A percentile compares a stretch with the other conserved stretches of the same genome.
Conservation (phyloP, 2,329 filamentous ascomycete species). For the Ceratocystis papillata region DNA sequence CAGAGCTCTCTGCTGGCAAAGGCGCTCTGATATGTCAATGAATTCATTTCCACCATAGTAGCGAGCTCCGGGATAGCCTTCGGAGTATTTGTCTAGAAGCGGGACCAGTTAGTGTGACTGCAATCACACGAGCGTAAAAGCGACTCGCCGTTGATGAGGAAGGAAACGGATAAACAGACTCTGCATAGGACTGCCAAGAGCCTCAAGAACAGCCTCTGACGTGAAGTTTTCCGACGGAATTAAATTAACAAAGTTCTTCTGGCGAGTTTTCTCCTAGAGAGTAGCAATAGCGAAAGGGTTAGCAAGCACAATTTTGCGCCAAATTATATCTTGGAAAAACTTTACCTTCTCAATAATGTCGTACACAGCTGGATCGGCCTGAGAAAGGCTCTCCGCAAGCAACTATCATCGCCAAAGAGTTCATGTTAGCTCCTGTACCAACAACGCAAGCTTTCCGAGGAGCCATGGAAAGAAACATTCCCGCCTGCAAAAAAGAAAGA, state of each 20-base stretch:
- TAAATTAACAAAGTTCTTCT: conserved; percentile 97
- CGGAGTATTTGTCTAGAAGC: conserved; percentile 80
- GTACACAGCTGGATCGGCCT: conserved; percentile 78
- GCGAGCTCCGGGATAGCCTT: conserved; percentile 89
- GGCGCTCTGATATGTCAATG: conserved; percentile 78
- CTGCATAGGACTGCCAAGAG: conserved; percentile 87
- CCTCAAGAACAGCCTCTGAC: conserved; percentile 82
- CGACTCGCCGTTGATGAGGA: background rate
- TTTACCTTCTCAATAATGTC: conserved; percentile 81
- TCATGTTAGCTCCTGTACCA: conserved; percentile 18
- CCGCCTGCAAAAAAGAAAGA: background rate
- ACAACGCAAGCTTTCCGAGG: conserved; percentile 2
- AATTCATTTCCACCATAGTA: conserved; percentile 97
- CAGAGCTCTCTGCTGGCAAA: conserved; percentile 83
- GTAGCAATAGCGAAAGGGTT: background rate
- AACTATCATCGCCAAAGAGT: conserved; percentile 43
- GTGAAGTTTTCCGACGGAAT: conserved; percentile 96
- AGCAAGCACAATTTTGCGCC: background rate
- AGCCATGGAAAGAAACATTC: background rate
- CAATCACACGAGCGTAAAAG: conserved; percentile 1
- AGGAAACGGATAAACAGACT: conserved; percentile 43
- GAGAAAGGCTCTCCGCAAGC: conserved; percentile 64
- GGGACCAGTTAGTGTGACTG: conserved; percentile 16
- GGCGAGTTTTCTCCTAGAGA: conserved; percentile 75
- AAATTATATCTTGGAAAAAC: conserved; percentile 11